These are phyloP conservation scores for Allium sativum DNA, from an alignment of 106 monocot genomes.

Conservation along the genomic window DNA sequence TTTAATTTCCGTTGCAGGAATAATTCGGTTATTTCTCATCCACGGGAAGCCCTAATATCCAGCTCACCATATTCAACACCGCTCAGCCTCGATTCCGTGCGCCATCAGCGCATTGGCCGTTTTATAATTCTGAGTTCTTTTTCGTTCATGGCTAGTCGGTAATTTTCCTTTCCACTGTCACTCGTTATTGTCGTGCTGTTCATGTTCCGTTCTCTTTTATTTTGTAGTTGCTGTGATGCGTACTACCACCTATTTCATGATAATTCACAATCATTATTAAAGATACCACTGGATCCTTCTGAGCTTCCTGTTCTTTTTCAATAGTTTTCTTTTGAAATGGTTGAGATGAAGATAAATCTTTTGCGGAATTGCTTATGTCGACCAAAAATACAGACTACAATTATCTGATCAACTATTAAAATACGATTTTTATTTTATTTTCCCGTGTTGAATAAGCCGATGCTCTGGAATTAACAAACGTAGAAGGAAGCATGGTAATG, in stretches of 20 bases:
- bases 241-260: constrained; percentile 41
- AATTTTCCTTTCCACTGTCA: no score
- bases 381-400: constrained; percentile 35
- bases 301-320: constrained; percentile 9
- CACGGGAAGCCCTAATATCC: no score
- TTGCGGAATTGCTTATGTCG: constrained; percentile 18
- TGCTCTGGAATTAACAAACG: constrained; percentile 53
- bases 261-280: constrained; percentile 16
- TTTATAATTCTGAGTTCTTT: no score
- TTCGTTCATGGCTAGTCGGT: no score
- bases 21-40: no score
- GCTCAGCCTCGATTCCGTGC: no score
- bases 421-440: neutral
- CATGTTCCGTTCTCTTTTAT: neutral
- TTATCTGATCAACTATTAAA: constrained; percentile 35
- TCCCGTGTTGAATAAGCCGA: constrained; percentile 48
- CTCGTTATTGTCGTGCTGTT: no score
- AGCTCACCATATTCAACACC: no score
- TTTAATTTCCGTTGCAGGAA: no score
- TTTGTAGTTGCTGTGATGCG: constrained; percentile 16
- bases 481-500: constrained; percentile 76
- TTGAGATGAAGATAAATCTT: constrained; percentile 28
- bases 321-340: neutral
- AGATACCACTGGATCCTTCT: constrained; percentile 50
- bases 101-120: no score